Conservation (phyloP, 1,284 basidiomycete genomes). For the Tilletia walkeri region DNA sequence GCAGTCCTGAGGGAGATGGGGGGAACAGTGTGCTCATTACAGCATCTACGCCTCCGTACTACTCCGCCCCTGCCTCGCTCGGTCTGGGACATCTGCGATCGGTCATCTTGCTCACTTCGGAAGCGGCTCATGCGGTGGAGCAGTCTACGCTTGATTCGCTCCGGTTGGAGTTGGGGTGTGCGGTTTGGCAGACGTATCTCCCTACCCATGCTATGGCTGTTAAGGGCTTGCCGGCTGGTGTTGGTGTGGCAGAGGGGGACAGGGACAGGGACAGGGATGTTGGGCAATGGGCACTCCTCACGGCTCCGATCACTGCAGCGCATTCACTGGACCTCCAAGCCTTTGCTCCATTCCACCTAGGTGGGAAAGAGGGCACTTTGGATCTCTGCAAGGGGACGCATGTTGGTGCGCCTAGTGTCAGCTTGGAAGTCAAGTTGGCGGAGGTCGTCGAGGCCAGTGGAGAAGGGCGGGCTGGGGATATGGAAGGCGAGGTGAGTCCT, state of each 20-base stretch:
- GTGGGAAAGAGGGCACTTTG: constrained; percentile 17
- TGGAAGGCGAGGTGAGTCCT: constrained; percentile 35
- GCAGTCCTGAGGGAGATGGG: not conserved
- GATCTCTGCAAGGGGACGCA: constrained; percentile 25
- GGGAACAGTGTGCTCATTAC: not conserved
- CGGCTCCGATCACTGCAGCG: constrained; percentile 39
- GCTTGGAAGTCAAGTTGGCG: constrained; percentile 49
- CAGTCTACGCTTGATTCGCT: constrained; percentile 48
- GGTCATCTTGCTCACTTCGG: constrained; percentile 22
- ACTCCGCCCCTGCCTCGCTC: constrained; percentile 7
- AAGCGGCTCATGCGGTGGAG: constrained; percentile 29
- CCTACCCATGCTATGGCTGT: constrained; percentile 19
- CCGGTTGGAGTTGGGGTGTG: constrained; percentile 42
- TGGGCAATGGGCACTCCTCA: constrained; percentile 21
- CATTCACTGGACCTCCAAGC: constrained; percentile 51
- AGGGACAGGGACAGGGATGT: not conserved
- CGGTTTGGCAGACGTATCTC: constrained; percentile 46
- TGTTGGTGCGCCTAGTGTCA: constrained; percentile 49
- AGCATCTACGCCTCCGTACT: not conserved
- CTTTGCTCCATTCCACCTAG: constrained; percentile 37
- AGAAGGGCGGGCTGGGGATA: constrained; percentile 31
- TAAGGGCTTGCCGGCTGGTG: not conserved
- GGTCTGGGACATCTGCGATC: constrained; percentile 6
- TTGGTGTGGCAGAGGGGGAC: not conserved
- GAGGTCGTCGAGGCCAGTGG: constrained; percentile 18